These are phyloP conservation scores for Vitis cinerea DNA, from an alignment of 164 flowering plant species.

Conservation along the genomic window DNA sequence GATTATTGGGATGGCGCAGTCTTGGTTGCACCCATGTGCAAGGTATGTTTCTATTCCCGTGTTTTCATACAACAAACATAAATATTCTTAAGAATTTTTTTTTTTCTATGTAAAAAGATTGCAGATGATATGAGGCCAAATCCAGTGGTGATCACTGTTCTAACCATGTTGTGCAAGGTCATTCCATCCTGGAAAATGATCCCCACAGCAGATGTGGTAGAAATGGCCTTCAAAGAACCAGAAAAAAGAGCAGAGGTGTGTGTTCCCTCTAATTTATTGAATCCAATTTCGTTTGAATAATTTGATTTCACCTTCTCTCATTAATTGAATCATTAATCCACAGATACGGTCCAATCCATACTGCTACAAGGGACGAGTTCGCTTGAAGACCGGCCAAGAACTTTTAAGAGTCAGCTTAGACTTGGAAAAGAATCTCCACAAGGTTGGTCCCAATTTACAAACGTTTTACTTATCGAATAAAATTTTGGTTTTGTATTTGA, in stretches of 20 bases:
- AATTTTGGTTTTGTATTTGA: no score
- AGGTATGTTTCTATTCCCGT: conserved; percentile 40
- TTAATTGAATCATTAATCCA: background rate
- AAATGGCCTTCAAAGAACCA: conserved; percentile 65
- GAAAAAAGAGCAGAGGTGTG: conserved; percentile 51
- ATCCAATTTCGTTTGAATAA: no score
- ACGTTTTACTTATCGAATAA: background rate
- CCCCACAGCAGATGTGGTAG: conserved; percentile 69
- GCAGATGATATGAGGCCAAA: conserved; percentile 75
- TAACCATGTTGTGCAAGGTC: conserved; percentile 42
- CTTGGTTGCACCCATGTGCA: conserved; percentile 95
- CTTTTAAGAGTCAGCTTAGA: conserved; percentile 54
- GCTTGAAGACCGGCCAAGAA: conserved; percentile 68
- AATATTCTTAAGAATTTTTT: background rate
- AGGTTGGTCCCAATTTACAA: conserved; percentile 31
- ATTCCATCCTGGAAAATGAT: conserved; percentile 87
- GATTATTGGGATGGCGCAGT: conserved; percentile 82
- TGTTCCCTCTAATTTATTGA: no score
- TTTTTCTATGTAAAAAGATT: conserved; percentile 43
- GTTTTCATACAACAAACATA: background rate
- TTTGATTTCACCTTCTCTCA: no score
- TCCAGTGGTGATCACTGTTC: conserved; percentile 37
- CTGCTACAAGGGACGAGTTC: conserved; percentile 83
- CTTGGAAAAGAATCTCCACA: conserved; percentile 57
- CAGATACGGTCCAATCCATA: conserved; percentile 66